Percentiles rank a stretch among this genome's conserved stretches.
Evolutionary conservation across 805 yeast genomes (phyloP).

Genomic region (Zygosaccharomyces gambellarensis): DNA sequence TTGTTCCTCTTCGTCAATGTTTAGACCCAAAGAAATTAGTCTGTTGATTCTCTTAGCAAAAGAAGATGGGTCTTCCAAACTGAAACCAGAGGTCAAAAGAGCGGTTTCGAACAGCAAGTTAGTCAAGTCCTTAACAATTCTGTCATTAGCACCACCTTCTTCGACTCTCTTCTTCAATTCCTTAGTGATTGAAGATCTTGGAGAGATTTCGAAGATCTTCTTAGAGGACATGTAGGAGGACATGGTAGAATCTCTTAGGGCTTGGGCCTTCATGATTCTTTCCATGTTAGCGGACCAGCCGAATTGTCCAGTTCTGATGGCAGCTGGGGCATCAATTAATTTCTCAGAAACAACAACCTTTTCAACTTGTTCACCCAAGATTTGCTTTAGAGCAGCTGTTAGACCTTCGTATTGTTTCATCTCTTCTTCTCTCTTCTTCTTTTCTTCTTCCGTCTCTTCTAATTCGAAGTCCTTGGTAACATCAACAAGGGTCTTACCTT

Average conservation of each 20-base stretch:
- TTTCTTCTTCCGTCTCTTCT: slow-evolving; percentile 98
- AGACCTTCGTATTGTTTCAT: slow-evolving; percentile 86
- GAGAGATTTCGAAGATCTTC: slow-evolving; percentile 98
- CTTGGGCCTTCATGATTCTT: slow-evolving; percentile 99
- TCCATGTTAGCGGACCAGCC: slow-evolving; percentile 99
- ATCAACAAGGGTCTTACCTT: slow-evolving; percentile 98
- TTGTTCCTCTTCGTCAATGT: slow-evolving; percentile 87
- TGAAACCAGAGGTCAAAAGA: slow-evolving; percentile 95
- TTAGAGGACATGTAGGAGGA: slow-evolving; percentile 99
- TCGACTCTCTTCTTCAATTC: slow-evolving; percentile 97
- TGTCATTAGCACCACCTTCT: slow-evolving; percentile 94
- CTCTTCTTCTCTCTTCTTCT: slow-evolving; percentile 89
- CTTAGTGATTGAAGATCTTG: slow-evolving; percentile 89
- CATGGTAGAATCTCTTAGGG: slow-evolving; percentile 97
- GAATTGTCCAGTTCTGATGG: slow-evolving; percentile 99
- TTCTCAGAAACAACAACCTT: slow-evolving; percentile 98
- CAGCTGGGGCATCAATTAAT: slow-evolving; percentile 98
- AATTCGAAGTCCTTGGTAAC: slow-evolving; percentile 98
- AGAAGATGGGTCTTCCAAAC: slow-evolving; percentile 96
- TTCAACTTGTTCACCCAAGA: slow-evolving; percentile 98
- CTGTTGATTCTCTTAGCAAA: slow-evolving; percentile 98
- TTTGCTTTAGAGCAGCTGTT: slow-evolving; percentile 92
- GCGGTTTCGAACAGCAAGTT: slow-evolving; percentile 97
- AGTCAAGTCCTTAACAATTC: slow-evolving; percentile 97
- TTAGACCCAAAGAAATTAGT: slow-evolving; percentile 94